Percentiles rank a stretch among this genome's conserved stretches.
phyloP scores from a whole-genome alignment of 192 early-diverging fungal species.

The Backusella psychrophila region DNA sequence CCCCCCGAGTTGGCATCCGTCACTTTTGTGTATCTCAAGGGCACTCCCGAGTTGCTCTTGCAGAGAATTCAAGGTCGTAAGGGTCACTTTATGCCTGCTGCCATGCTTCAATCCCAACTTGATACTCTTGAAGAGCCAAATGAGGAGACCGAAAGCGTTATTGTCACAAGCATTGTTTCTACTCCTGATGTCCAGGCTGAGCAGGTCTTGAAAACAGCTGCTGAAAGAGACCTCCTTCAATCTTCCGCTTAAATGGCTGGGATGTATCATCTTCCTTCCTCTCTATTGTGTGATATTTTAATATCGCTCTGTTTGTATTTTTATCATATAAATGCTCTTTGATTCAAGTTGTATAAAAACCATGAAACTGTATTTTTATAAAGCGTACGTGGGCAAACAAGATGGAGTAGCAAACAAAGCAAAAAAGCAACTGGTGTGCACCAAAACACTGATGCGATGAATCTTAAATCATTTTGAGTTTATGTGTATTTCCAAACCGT shows the following conservation, averaged over 20 bases:
- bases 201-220: not conserved
- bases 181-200: not conserved
- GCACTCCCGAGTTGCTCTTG: slow-evolving; percentile 41
- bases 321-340: not conserved
- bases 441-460: too few relatives aligned
- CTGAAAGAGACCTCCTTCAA: not conserved
- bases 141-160: slow-evolving; percentile 20
- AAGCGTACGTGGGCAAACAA: not conserved
- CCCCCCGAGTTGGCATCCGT: slow-evolving; percentile 25
- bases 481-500: too few relatives aligned
- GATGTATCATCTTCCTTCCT: not conserved
- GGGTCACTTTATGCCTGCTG: slow-evolving; percentile 53
- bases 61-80: slow-evolving; percentile 45
- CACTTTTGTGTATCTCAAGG: slow-evolving; percentile 59
- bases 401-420: not conserved
- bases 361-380: not conserved
- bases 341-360: not conserved
- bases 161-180: slow-evolving; percentile 27
- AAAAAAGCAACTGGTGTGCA: not conserved
- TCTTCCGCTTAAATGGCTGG: not conserved
- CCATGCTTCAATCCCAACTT: slow-evolving; percentile 62
- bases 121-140: slow-evolving; percentile 56
- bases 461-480: too few relatives aligned
- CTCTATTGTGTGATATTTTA: not conserved
- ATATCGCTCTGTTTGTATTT: not conserved